These are phyloP conservation scores for Terfezia claveryi DNA, from an alignment of 495 filamentous ascomycete species.

Conservation along the genomic window DNA sequence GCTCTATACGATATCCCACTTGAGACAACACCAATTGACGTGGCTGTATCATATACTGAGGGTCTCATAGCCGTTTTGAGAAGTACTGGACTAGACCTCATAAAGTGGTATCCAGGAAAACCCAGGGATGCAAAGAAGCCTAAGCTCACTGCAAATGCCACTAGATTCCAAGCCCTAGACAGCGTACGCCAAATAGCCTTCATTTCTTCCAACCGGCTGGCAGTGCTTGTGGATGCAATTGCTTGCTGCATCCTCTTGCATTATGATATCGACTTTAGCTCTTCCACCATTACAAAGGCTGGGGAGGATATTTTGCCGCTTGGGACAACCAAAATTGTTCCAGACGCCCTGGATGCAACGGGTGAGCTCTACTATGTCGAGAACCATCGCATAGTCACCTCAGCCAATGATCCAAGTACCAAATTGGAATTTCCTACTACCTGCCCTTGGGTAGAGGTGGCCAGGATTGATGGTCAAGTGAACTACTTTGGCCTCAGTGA, in stretches of 20 bases:
- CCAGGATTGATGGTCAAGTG: conserved; percentile 11
- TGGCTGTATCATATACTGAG: conserved; percentile 44
- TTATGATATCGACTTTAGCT: background rate
- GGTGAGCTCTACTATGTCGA: background rate
- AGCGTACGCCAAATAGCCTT: conserved; percentile 18
- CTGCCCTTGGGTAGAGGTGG: conserved; percentile 32
- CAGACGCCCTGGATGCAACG: background rate
- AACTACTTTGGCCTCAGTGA: conserved; percentile 43
- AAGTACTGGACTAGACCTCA: conserved; percentile 37
- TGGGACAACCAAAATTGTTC: background rate
- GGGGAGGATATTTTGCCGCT: background rate
- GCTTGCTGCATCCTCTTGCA: background rate
- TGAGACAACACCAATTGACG: conserved; percentile 43
- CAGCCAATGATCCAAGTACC: conserved; percentile 6
- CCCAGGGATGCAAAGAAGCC: conserved; percentile 26
- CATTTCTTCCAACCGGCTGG: background rate
- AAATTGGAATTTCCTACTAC: conserved; percentile 23
- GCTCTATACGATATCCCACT: conserved; percentile 50
- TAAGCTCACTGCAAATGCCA: conserved; percentile 26
- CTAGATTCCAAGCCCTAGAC: conserved; percentile 21
- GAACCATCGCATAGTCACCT: background rate
- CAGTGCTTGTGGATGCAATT: background rate
- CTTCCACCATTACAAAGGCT: background rate
- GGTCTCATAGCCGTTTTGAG: conserved; percentile 53
- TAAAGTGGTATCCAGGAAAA: conserved; percentile 36